Evolutionary conservation across 2,329 filamentous ascomycete genomes (phyloP), one percentile per base, ranked within the genome.

Genomic region (Exophiala bonariae): DNA sequence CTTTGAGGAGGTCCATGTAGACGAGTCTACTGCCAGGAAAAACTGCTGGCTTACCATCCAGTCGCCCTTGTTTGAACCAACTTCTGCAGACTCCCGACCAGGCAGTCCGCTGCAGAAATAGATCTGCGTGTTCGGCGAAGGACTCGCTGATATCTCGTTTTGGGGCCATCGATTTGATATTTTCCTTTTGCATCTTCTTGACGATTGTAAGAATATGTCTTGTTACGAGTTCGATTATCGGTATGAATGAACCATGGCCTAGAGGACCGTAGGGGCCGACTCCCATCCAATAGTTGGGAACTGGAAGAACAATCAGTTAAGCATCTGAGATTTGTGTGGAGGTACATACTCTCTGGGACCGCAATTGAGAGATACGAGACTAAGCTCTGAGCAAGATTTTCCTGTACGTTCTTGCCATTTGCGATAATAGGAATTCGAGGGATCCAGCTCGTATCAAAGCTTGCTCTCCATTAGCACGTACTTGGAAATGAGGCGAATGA

Each of bases 21-120:
- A 62, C 58, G 41, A 72, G 44, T 13, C 70, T 50, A n/a, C 49
- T 58, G 2, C 69, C 70, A 1, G 69, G 68, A 44, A 61, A 72
- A 18, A 71, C 63, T 3, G 63, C 63, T 18, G 63, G 61, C 46
- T 68, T 65, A 2, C 54, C 47, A 35, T 52, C 48, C 6, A 28
- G 9, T 11, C 14, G 17, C 6, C 52, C 50, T 2, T 40, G 20
- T 33, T 58, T 58, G 43, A 54, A 54, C 51, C 51, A 54, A 8
- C 14, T 31, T 5, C 41, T 18, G 40, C 52, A 57, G 6, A 37
- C 23, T 16, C 28, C 41, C 3, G 39, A 30, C 49, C 49, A 57
- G 4, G 43, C 42, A 11, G 51, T 55, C 13, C 68, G 60, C 44
- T 66, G 50, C 20, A 70, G 55, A 53, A 68, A 71, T 6, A 67